Evolutionary conservation across 78 protist genomes (phyloP), one percentile per base, ranked within the genome.

Genomic region (Dictyostelium intermedium): DNA sequence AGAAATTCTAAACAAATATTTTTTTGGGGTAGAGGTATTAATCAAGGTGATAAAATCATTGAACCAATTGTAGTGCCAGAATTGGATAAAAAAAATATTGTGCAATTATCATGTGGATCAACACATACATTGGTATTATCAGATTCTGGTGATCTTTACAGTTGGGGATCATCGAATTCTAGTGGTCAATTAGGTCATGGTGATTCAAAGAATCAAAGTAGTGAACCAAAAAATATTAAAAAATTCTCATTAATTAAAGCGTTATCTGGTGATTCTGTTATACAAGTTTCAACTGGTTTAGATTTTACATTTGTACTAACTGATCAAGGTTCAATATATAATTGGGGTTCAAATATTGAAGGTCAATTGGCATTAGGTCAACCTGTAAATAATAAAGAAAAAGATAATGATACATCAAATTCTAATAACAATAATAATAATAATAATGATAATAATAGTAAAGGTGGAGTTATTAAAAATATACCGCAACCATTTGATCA

Each of bases 151-250:
- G 92, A 87, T 60, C 16, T 87, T 5, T 87, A 83, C 74, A 45
- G 77, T n/a, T 94, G 93, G 93, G 96, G 96, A 34, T 16, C 23
- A 32, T 39, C 84, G 7, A 94, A 94, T 79, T 10, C 82, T 25
- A 39, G 27, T 39, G 96, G 96, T 30, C 96, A 94, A 63, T 77
- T 94, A 14, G 93, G 94, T 9, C 96, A 89, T 82, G 91, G 94
- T 27, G 92, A 94, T 66, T 23, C 69, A 20, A 70, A 70, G 30
- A 45, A 61, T 43, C 35, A 80, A 27, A 47, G 45, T 80, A 2
- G 53, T 5, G 18, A 3, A 34, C 66, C 84, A 2, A 53, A 89
- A 66, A 72, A 72, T 16, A 80, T 89, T 23, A 27, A 83, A 69
- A 74, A 78, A 35, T 89, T 89, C 25, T 89, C 93, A 63, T 50